Conservation (phyloP, 768 basidiomycete genomes). For the Termitomyces sp. region DNA sequence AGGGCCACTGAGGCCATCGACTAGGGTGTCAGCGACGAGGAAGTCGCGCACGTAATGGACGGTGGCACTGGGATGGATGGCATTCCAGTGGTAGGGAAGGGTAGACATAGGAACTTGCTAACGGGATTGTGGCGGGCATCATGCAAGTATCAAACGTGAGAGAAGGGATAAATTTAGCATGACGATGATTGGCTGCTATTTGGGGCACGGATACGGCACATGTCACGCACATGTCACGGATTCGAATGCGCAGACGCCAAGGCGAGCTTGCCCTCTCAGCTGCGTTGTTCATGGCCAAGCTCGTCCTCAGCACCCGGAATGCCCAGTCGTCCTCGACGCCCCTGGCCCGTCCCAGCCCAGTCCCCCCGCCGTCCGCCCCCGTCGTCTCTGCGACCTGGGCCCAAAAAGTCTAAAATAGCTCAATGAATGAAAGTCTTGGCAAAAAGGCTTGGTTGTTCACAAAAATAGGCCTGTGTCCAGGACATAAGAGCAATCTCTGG, state of each 20-base stretch:
- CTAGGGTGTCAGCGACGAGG: constrained; percentile 24
- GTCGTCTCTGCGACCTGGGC: constrained; percentile 3
- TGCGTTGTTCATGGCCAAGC: not conserved
- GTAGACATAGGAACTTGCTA: not conserved
- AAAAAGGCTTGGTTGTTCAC: constrained; percentile 38
- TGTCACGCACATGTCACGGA: constrained; percentile 21
- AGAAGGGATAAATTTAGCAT: constrained; percentile 18
- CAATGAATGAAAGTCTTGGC: constrained; percentile 34
- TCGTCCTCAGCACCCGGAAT: not conserved
- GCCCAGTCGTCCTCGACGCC: not conserved
- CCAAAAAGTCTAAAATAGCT: constrained; percentile 32
- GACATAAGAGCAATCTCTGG: constrained; percentile 41
- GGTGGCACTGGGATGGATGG: constrained; percentile 22
- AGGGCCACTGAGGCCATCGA: constrained; percentile 26
- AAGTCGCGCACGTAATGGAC: constrained; percentile 31
- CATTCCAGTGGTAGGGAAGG: constrained; percentile 30
- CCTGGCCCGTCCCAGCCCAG: not conserved
- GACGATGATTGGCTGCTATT: constrained; percentile 29
- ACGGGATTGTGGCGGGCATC: constrained; percentile 10
- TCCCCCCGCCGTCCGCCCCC: not conserved
- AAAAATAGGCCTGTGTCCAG: constrained; percentile 40
- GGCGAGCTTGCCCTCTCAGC: not conserved
- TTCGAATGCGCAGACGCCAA: constrained; percentile 13
- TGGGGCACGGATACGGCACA: constrained; percentile 18
- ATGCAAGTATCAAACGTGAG: constrained; percentile 1